Evolutionary conservation across 768 basidiomycete species (phyloP).

Genomic region (Russula dissimulans): DNA sequence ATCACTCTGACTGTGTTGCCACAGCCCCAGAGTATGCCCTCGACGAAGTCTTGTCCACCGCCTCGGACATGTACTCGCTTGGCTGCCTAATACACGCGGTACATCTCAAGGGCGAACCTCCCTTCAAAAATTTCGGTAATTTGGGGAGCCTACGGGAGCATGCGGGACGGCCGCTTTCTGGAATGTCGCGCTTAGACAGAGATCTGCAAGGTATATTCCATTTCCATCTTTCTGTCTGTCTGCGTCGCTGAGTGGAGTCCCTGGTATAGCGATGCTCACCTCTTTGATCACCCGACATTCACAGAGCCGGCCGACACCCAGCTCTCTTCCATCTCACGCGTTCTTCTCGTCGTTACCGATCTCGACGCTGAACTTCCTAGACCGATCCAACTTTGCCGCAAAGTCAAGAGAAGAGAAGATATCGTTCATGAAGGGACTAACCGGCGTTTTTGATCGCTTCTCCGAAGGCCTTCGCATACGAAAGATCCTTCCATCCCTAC

Average conservation of each 20-base stretch:
- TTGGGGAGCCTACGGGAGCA: slow-evolving; percentile 62
- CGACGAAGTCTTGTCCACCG: slow-evolving; percentile 77
- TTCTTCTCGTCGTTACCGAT: slow-evolving; percentile 96
- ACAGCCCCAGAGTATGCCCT: slow-evolving; percentile 93
- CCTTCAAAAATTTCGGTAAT: slow-evolving; percentile 78
- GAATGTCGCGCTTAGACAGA: slow-evolving; percentile 54
- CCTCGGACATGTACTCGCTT: slow-evolving; percentile 89
- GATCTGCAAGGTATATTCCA: slow-evolving; percentile 57
- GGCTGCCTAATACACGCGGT: slow-evolving; percentile 89
- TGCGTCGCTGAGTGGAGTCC: background rate
- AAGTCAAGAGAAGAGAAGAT: slow-evolving; percentile 95
- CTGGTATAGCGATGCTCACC: slow-evolving; percentile 55
- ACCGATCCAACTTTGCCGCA: slow-evolving; percentile 89
- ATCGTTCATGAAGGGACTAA: slow-evolving; percentile 87
- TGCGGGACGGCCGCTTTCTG: slow-evolving; percentile 50
- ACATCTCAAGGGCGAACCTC: slow-evolving; percentile 79
- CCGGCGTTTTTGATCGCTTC: slow-evolving; percentile 72
- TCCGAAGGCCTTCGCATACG: slow-evolving; percentile 77
- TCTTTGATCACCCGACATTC: slow-evolving; percentile 76
- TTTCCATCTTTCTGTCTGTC: background rate
- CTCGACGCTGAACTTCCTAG: slow-evolving; percentile 91
- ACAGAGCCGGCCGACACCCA: slow-evolving; percentile 62
- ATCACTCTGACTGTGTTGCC: background rate
- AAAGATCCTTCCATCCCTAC: slow-evolving; percentile 83
- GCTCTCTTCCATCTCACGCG: slow-evolving; percentile 69